Percentiles rank a stretch among this genome's conserved stretches.
These are phyloP conservation scores for Porcisia deanei DNA, from an alignment of 208 protist genomes.

Conservation along the genomic window DNA sequence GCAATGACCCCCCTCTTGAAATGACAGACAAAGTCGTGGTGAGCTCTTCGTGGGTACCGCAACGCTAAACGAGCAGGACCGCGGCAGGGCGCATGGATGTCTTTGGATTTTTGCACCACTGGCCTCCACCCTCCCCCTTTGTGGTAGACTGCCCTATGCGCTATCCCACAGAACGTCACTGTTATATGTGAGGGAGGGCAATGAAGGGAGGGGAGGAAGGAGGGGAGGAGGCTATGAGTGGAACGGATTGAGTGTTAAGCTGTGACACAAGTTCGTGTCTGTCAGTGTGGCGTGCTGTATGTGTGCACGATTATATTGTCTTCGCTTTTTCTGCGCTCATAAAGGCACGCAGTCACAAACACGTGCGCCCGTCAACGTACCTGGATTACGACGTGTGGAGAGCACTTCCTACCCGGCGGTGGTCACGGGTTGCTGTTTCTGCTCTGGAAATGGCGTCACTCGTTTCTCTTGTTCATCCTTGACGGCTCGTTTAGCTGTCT, in stretches of 20 bases:
- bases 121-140: neutral
- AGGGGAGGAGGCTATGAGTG: neutral
- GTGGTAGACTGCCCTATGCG: neutral
- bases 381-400: neutral
- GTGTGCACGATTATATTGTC: neutral
- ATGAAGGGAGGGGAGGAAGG: neutral
- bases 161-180: neutral
- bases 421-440: neutral
- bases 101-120: too few species aligned
- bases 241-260: neutral
- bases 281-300: neutral
- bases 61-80: too few species aligned
- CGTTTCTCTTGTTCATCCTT: conserved; percentile 43
- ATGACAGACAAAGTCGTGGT: too few species aligned
- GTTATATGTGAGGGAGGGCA: neutral
- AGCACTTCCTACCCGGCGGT: neutral
- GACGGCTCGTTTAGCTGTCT: conserved; percentile 61
- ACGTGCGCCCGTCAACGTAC: neutral
- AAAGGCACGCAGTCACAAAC: neutral
- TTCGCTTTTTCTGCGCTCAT: neutral
- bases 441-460: conserved; percentile 2
- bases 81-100: too few species aligned
- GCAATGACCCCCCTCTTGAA: too few species aligned
- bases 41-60: too few species aligned
- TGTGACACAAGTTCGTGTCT: conserved; percentile 4